These are phyloP conservation scores for Paraphoma chrysanthemicola DNA, from an alignment of 2,329 filamentous ascomycete species.

Conservation along the genomic window DNA sequence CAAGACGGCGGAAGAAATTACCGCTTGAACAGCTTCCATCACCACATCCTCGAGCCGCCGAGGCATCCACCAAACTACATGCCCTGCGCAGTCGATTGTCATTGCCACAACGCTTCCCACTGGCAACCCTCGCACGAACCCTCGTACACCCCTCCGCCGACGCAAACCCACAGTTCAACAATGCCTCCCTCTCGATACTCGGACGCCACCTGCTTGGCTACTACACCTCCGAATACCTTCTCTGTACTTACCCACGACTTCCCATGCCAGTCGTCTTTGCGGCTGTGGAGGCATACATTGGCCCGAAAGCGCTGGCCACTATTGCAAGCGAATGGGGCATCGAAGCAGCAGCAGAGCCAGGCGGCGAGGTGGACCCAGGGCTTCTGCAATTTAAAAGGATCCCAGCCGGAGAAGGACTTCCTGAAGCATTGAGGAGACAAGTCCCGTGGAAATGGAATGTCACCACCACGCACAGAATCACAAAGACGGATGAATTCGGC, in stretches of 20 bases:
- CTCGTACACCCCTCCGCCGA: constrained; percentile 89
- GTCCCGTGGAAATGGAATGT: constrained; percentile 46
- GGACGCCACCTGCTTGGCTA: constrained; percentile 85
- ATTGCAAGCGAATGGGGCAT: constrained; percentile 90
- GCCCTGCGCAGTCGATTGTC: constrained; percentile 89
- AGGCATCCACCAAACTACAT: constrained; percentile 83
- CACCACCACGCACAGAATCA: constrained; percentile 70
- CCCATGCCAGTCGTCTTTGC: constrained; percentile 88
- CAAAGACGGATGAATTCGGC: constrained; percentile 86
- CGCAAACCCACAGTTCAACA: constrained; percentile 81
- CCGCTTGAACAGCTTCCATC: constrained; percentile 66
- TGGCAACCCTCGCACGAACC: constrained; percentile 84
- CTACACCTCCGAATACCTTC: constrained; percentile 85
- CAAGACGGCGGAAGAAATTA: constrained; percentile 13
- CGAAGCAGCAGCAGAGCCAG: constrained; percentile 83
- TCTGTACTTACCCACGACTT: constrained; percentile 88
- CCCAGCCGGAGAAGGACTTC: constrained; percentile 33
- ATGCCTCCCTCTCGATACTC: constrained; percentile 79
- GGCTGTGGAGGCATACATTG: constrained; percentile 83
- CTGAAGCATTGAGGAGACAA: constrained; percentile 29
- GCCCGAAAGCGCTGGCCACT: constrained; percentile 73
- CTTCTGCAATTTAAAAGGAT: constrained; percentile 77
- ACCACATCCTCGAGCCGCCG: constrained; percentile 71
- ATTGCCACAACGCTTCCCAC: constrained; percentile 79
- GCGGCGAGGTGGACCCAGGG: constrained; percentile 89